A percentile compares a stretch with the other conserved stretches of the same genome.
phyloP scores from a whole-genome alignment of 768 basidiomycete genomes.

The Boletellus ananas region DNA sequence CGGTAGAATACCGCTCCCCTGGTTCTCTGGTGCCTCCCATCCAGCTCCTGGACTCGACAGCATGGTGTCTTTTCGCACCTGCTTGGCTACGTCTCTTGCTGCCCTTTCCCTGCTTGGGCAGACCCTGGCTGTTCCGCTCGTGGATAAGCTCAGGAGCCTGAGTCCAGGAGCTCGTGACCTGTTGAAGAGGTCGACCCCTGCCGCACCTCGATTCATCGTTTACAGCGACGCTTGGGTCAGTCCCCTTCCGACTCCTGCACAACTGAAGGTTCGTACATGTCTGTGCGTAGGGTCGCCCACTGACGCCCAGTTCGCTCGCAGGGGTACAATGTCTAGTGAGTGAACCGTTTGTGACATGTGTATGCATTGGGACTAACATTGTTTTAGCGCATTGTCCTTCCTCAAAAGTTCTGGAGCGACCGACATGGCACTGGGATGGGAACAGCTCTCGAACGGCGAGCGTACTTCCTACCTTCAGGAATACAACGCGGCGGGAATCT shows the following conservation, averaged over 20 bases:
- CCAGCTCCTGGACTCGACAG: too few relatives aligned
- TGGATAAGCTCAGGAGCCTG: conserved; percentile 13
- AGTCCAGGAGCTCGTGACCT: conserved; percentile 19
- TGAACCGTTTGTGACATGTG: not conserved
- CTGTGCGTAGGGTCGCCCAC: too few relatives aligned
- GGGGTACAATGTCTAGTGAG: conserved; percentile 33
- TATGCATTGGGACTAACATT: not conserved
- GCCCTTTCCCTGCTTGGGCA: conserved; percentile 6
- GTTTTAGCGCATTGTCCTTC: conserved; percentile 37
- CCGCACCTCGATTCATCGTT: conserved; percentile 46
- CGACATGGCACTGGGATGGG: conserved; percentile 45
- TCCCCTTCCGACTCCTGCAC: conserved; percentile 40
- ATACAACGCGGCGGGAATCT: conserved; percentile 53
- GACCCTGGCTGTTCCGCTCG: conserved; percentile 10
- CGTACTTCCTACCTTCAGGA: conserved; percentile 41
- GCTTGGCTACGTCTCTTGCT: not conserved
- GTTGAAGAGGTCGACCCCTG: conserved; percentile 23
- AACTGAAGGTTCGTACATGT: conserved; percentile 35
- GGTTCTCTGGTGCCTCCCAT: too few relatives aligned
- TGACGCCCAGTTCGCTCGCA: conserved; percentile 1
- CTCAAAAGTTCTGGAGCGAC: conserved; percentile 36
- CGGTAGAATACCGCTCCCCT: too few relatives aligned
- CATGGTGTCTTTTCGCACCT: not conserved
- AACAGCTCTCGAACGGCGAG: conserved; percentile 31
- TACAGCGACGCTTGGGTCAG: conserved; percentile 40